Evolutionary conservation across 345 rosid genomes (phyloP).

Genomic region (Orychophragmus violaceus): DNA sequence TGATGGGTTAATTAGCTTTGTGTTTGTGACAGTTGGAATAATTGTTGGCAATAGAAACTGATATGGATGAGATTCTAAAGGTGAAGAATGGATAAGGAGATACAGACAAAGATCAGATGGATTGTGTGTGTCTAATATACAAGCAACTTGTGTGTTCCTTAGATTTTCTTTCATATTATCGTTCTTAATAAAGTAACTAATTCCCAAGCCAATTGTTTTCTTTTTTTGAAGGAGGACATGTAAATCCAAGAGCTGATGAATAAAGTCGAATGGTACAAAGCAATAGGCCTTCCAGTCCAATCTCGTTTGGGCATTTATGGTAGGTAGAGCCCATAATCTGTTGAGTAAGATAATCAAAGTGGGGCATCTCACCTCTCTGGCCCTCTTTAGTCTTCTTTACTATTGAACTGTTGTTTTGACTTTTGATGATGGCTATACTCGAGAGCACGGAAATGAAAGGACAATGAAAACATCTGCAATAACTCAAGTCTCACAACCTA

Average conservation of each 20-base stretch:
- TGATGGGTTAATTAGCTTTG: background rate
- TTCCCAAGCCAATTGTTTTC: background rate
- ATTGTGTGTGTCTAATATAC: constrained; percentile 35
- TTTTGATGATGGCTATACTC: background rate
- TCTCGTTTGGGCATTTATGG: background rate
- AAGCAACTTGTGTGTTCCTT: constrained; percentile 36
- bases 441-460: too few species aligned
- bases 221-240: background rate
- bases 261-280: too few species aligned
- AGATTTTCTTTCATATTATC: constrained; percentile 28
- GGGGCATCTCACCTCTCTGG: background rate
- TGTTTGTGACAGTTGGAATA: background rate
- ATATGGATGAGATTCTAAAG: constrained; percentile 49
- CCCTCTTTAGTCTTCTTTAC: background rate
- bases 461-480: too few species aligned
- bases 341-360: too few species aligned
- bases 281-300: background rate
- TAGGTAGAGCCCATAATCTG: background rate
- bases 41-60: background rate
- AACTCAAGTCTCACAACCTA: too few species aligned
- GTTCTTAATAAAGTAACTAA: constrained; percentile 3
- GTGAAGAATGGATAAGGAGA: constrained; percentile 39
- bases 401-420: background rate
- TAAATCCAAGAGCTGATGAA: background rate
- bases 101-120: constrained; percentile 20